Conservation (phyloP, 148 eudicot species). For the Amaranthus hypochondriacus region DNA sequence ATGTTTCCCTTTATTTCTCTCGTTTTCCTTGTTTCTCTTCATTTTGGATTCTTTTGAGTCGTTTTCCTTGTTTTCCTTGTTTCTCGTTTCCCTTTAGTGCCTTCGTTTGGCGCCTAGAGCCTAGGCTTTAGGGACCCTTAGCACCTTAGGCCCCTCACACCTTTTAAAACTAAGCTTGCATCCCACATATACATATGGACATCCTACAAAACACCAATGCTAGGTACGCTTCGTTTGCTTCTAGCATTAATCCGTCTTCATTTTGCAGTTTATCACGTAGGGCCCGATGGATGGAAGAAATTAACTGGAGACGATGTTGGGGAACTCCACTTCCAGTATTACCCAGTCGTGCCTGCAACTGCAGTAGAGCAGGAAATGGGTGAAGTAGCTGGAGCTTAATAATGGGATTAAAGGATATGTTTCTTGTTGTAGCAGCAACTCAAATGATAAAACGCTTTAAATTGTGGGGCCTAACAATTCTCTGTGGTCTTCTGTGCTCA, state of each 20-base stretch:
- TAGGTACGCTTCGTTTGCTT: neutral
- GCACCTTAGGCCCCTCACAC: too few relatives aligned
- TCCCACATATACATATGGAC: neutral
- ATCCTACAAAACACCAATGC: neutral
- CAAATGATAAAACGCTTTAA: neutral
- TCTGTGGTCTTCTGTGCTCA: constrained; percentile 1
- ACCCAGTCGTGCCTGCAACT: constrained; percentile 56
- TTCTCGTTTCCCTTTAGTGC: too few relatives aligned
- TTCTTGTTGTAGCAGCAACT: neutral
- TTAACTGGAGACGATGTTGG: constrained; percentile 93
- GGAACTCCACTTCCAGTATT: constrained; percentile 76
- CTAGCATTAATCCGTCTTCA: neutral
- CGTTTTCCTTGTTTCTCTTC: too few relatives aligned
- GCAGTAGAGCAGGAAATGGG: constrained; percentile 84
- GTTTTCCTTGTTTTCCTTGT: too few relatives aligned
- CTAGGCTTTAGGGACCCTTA: too few relatives aligned
- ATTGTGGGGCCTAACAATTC: neutral
- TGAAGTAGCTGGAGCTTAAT: constrained; percentile 45
- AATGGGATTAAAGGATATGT: neutral
- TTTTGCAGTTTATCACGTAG: constrained; percentile 75
- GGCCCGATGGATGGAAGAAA: constrained; percentile 87
- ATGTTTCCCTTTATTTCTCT: too few relatives aligned
- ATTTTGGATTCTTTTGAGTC: too few relatives aligned
- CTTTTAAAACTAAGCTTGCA: too few relatives aligned
- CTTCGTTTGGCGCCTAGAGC: too few relatives aligned